Evolutionary conservation across 1,284 basidiomycete genomes (phyloP), one percentile per base, ranked within the genome.

Genomic region (Cryptococcus sp.): DNA sequence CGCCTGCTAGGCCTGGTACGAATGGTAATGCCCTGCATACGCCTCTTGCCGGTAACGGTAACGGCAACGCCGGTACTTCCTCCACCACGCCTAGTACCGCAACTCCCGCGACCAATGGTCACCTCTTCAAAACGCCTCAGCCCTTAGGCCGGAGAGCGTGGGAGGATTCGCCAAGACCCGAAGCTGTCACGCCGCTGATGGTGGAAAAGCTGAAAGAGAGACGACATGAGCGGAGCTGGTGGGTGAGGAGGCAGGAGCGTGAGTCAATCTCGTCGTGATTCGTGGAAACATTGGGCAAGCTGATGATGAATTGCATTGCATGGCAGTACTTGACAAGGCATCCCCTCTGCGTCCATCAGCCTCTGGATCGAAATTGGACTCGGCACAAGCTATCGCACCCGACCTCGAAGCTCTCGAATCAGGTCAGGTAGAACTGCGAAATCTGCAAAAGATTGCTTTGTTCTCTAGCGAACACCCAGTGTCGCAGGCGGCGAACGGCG

Each of bases 151-250:
- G 61, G 35, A 59, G 60, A 31, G 52, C 55, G 13, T 76, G 75
- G 75, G 69, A 74, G 50, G 75, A 77, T 49, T 76, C 74, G 6
- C 75, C 75, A 1, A 57, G 64, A 47, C 60, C 60, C 5, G 63
- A 65, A 39, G 60, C 60, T 3, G 58, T 73, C 31, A 73, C 70
- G 13, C 71, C 71, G 17, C 31, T 60, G 49, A 66, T 73, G 61
- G 56, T 73, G 45, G 62, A 69, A 7, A 64, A 66, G 48, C 58
- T 77, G 40, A 69, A 70, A 51, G 66, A 66, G 35, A 59, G 74
- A 35, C 65, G 56, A 40, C 62, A 70, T 47, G 75, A 77, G 61
- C 46, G 72, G n/a, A 64, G 61, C 31, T 77, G 74, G 74, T 77
- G 75, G 75, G 54, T 64, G 5, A 61, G 64, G 46, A 62, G 71